Conservation (phyloP, 2,329 filamentous ascomycete genomes). For the Colletotrichum sp. region DNA sequence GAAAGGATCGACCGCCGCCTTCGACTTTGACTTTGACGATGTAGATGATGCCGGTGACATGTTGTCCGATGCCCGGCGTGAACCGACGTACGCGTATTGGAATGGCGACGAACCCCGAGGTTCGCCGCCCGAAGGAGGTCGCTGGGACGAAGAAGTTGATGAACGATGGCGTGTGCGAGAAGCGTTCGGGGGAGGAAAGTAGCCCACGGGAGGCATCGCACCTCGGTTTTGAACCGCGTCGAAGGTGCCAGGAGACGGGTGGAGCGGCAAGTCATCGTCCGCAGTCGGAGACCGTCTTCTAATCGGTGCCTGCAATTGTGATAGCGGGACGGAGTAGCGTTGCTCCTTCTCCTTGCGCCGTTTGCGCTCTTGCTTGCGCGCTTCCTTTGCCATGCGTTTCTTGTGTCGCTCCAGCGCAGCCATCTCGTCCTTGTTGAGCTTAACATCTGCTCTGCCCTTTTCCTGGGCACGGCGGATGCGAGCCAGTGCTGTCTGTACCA, state of each 20-base stretch:
- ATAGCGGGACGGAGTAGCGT: constrained; percentile 58
- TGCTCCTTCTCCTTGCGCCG: constrained; percentile 47
- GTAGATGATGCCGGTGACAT: constrained; percentile 32
- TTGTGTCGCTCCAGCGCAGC: constrained; percentile 76
- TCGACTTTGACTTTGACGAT: constrained; percentile 33
- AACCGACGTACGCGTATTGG: constrained; percentile 47
- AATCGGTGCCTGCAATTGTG: constrained; percentile 51
- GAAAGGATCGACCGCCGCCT: constrained; percentile 50
- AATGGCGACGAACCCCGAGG: constrained; percentile 45
- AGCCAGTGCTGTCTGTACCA: constrained; percentile 79
- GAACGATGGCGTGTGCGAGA: constrained; percentile 47
- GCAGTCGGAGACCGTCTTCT: constrained; percentile 38
- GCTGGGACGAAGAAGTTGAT: constrained; percentile 44
- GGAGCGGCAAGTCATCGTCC: constrained; percentile 42
- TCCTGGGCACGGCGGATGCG: constrained; percentile 81
- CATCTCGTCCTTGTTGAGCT: constrained; percentile 80
- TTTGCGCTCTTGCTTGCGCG: constrained; percentile 41
- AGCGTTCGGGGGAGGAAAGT: constrained; percentile 53
- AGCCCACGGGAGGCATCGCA: constrained; percentile 53
- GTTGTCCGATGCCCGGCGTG: constrained; percentile 52
- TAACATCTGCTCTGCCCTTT: constrained; percentile 79
- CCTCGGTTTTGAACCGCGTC: constrained; percentile 38
- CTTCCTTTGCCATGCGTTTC: constrained; percentile 61
- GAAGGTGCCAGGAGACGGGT: constrained; percentile 42
- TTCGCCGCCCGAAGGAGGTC: constrained; percentile 37